These are phyloP conservation scores for Paracamarosporium sp. DNA, from an alignment of 2,329 filamentous ascomycete species.

Conservation along the genomic window DNA sequence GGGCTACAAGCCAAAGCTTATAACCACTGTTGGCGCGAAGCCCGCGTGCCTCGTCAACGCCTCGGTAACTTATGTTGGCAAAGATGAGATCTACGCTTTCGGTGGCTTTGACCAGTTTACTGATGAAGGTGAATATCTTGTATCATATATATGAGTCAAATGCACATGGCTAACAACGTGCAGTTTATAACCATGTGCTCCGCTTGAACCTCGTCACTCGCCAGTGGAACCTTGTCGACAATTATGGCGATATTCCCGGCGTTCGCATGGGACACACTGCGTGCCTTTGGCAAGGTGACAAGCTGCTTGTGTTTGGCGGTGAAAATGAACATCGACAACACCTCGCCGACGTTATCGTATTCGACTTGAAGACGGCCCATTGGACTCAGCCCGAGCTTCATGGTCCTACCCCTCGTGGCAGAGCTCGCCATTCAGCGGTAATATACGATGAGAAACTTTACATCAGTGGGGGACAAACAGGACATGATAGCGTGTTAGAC, in stretches of 20 bases:
- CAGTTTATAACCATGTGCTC: constrained; percentile 95
- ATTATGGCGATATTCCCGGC: constrained; percentile 96
- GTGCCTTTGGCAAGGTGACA: constrained; percentile 90
- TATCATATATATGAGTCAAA: background rate
- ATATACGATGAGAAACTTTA: constrained; percentile 97
- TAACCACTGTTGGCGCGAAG: constrained; percentile 64
- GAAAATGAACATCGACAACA: constrained; percentile 98
- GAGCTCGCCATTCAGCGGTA: constrained; percentile 91
- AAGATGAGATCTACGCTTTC: constrained; percentile 97
- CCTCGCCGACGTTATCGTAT: constrained; percentile 93
- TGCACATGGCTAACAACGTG: constrained; percentile 5
- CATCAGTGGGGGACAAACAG: constrained; percentile 93
- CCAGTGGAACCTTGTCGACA: constrained; percentile 95
- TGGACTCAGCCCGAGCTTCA: constrained; percentile 93
- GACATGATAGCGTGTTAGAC: constrained; percentile 90
- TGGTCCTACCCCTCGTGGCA: constrained; percentile 84
- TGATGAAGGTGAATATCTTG: constrained; percentile 72
- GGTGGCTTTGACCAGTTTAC: constrained; percentile 99
- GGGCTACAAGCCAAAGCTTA: constrained; percentile 84
- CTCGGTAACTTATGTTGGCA: constrained; percentile 97
- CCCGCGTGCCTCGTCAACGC: constrained; percentile 97
- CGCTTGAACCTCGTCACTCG: constrained; percentile 84
- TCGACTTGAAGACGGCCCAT: constrained; percentile 90
- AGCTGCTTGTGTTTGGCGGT: constrained; percentile 95
- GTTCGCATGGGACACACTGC: constrained; percentile 98